Conservation (phyloP, 2,329 filamentous ascomycete genomes). For the Fusarium begoniae region DNA sequence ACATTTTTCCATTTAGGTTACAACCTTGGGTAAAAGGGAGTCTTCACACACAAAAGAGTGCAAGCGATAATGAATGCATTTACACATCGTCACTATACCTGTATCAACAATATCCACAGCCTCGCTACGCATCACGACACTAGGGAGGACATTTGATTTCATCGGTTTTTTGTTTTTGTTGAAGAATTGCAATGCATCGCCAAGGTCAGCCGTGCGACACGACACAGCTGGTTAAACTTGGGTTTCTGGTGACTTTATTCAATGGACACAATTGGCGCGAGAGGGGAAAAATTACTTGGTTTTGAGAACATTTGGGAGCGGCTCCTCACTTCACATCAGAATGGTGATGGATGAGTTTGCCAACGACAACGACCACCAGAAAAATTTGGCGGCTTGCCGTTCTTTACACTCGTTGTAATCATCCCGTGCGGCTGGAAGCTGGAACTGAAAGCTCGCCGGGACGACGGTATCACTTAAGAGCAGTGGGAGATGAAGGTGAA, state of each 20-base stretch:
- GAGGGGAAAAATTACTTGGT: slow-evolving; percentile 24
- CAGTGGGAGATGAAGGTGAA: slow-evolving; percentile 25
- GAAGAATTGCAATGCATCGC: slow-evolving; percentile 41
- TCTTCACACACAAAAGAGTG: slow-evolving; percentile 50
- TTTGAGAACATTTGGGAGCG: slow-evolving; percentile 22
- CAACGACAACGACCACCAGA: slow-evolving; percentile 40
- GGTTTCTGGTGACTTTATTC: slow-evolving; percentile 27
- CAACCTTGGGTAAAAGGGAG: slow-evolving; percentile 47
- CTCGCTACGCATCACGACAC: slow-evolving; percentile 43
- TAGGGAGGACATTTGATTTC: slow-evolving; percentile 41
- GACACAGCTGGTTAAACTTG: slow-evolving; percentile 33
- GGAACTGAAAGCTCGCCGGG: slow-evolving; percentile 47
- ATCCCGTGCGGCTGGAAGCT: slow-evolving; percentile 50
- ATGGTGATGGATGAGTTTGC: slow-evolving; percentile 34
- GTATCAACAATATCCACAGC: slow-evolving; percentile 53
- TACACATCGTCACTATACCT: slow-evolving; percentile 54
- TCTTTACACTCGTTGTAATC: slow-evolving; percentile 66
- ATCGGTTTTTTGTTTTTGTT: slow-evolving; percentile 28
- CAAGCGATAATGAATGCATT: slow-evolving; percentile 53
- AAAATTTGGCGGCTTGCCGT: slow-evolving; percentile 48
- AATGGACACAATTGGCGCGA: slow-evolving; percentile 38
- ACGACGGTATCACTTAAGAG: slow-evolving; percentile 44
- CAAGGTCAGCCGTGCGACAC: slow-evolving; percentile 12
- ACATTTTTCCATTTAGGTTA: slow-evolving; percentile 36
- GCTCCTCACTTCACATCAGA: slow-evolving; percentile 28